Conservation (phyloP, 2,329 filamentous ascomycete species). For the Periglandula ipomoeae region DNA sequence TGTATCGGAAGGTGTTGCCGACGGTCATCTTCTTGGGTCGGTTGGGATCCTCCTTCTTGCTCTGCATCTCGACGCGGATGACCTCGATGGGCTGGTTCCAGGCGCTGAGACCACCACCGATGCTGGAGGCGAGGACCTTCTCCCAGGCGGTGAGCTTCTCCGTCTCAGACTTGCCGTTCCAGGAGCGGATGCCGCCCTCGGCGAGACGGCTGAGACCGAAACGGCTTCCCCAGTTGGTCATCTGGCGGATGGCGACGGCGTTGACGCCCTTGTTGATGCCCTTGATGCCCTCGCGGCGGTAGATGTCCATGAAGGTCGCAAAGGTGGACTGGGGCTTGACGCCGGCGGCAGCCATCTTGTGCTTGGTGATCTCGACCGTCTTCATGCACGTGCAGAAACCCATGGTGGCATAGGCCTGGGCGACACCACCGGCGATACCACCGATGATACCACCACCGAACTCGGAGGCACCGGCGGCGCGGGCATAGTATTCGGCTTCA, state of each 20-base stretch:
- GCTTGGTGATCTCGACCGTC: slow-evolving; percentile 98
- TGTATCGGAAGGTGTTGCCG: slow-evolving; percentile 75
- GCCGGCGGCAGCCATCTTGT: slow-evolving; percentile 80
- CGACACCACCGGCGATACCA: slow-evolving; percentile 88
- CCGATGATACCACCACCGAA: slow-evolving; percentile 84
- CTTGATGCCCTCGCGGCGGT: slow-evolving; percentile 82
- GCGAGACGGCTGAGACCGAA: slow-evolving; percentile 91
- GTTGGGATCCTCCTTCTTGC: slow-evolving; percentile 95
- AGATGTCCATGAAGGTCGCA: slow-evolving; percentile 94
- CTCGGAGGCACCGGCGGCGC: slow-evolving; percentile 70
- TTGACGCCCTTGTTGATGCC: slow-evolving; percentile 99
- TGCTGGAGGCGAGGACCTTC: slow-evolving; percentile 77
- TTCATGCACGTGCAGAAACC: slow-evolving; percentile 99
- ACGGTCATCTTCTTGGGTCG: slow-evolving; percentile 99
- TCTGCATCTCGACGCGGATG: slow-evolving; percentile 99
- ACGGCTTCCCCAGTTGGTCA: slow-evolving; percentile 97
- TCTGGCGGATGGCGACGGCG: slow-evolving; percentile 95
- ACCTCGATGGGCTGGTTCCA: slow-evolving; percentile 99
- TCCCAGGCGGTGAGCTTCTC: slow-evolving; percentile 72
- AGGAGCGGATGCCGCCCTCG: slow-evolving; percentile 74
- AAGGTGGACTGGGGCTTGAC: slow-evolving; percentile 85
- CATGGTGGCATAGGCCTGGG: slow-evolving; percentile 98
- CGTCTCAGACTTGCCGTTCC: slow-evolving; percentile 68
- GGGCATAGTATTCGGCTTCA: slow-evolving; percentile 93
- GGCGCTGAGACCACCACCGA: slow-evolving; percentile 90